phyloP scores from a whole-genome alignment of 306 rosid species.

The Dalbergia cultrata region DNA sequence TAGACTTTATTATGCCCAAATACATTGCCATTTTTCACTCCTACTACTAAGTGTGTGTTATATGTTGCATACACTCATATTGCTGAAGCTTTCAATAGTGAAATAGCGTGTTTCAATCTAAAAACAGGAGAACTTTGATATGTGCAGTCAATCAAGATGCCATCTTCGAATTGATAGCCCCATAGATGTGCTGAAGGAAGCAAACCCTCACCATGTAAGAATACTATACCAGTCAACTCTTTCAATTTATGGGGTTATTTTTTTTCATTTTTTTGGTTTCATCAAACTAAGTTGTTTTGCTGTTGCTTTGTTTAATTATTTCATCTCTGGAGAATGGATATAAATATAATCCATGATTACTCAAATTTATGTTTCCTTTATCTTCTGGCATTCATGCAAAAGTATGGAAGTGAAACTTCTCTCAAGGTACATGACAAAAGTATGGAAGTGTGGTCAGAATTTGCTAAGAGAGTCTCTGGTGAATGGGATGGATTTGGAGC shows the following conservation, averaged over 20 bases:
- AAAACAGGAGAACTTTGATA: conserved; percentile 86
- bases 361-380: conserved; percentile 29
- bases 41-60: neutral
- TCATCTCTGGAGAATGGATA: neutral
- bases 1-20: conserved; percentile 6
- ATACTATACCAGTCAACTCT: too few relatives aligned
- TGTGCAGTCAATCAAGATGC: conserved; percentile 85
- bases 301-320: conserved; percentile 12
- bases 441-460: conserved; percentile 79
- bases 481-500: conserved; percentile 99
- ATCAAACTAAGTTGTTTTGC: conserved; percentile 7
- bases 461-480: conserved; percentile 82
- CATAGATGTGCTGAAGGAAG: conserved; percentile 63
- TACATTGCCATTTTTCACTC: conserved; percentile 9
- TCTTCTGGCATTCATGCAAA: conserved; percentile 21
- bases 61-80: conserved; percentile 13
- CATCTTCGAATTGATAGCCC: conserved; percentile 62
- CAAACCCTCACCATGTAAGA: conserved; percentile 65
- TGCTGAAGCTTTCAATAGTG: conserved; percentile 58
- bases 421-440: conserved; percentile 37
- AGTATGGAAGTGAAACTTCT: conserved; percentile 28
- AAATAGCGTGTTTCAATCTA: conserved; percentile 69
- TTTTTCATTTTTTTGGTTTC: neutral
- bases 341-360: neutral
- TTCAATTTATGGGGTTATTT: conserved; percentile 8